Conservation (phyloP, 805 yeast species). For the Trichomonascus vanleenenianus region DNA sequence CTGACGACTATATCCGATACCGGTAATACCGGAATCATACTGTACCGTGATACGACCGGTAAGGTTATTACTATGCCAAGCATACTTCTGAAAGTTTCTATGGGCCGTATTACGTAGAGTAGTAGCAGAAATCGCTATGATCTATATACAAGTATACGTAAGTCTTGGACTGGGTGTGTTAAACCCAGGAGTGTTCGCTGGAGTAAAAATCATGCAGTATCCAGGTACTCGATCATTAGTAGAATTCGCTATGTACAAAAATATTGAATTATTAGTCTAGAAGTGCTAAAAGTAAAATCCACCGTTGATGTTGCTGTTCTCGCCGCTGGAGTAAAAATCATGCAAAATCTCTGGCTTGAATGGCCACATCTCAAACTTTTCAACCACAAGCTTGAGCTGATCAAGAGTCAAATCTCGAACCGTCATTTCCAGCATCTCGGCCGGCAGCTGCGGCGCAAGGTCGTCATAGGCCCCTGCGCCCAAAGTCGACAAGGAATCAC, state of each 20-base stretch:
- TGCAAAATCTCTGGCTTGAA: slow-evolving; percentile 59
- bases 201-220: slow-evolving; percentile 37
- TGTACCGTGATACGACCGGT: too few species aligned
- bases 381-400: slow-evolving; percentile 47
- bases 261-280: too few species aligned
- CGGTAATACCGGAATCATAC: too few species aligned
- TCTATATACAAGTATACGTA: too few species aligned
- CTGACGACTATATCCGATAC: too few species aligned
- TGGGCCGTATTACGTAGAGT: too few species aligned
- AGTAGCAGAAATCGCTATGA: too few species aligned
- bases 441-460: slow-evolving; percentile 27
- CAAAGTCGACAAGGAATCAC: slow-evolving; percentile 42
- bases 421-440: slow-evolving; percentile 35
- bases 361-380: slow-evolving; percentile 67
- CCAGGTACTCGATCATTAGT: too few species aligned
- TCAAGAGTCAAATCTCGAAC: slow-evolving; percentile 44
- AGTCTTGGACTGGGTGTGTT: too few species aligned
- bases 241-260: too few species aligned
- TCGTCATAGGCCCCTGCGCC: slow-evolving; percentile 71
- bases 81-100: too few species aligned
- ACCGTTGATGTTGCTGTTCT: background rate
- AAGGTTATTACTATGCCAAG: too few species aligned
- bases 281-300: background rate
- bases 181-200: background rate
- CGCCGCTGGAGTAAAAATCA: slow-evolving; percentile 32